These are phyloP conservation scores for Mortierella polycephala DNA, from an alignment of 371 early-diverging fungal species.

Conservation along the genomic window DNA sequence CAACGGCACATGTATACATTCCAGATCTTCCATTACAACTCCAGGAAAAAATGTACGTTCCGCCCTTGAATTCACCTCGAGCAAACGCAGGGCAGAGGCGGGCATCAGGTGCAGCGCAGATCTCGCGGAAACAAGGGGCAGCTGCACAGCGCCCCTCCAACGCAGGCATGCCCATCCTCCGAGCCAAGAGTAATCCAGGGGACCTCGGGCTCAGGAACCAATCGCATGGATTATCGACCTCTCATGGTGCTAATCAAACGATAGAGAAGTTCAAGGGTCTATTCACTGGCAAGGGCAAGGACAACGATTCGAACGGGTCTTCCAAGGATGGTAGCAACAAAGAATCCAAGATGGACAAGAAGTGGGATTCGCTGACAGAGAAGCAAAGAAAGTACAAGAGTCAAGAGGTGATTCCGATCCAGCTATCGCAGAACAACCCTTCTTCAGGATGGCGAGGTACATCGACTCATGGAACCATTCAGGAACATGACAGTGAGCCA, in stretches of 20 bases:
- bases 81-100: constrained; percentile 13
- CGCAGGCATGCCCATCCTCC: constrained; percentile 29
- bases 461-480: constrained; percentile 7
- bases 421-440: constrained; percentile 6
- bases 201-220: constrained; percentile 25
- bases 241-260: constrained; percentile 8
- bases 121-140: background rate
- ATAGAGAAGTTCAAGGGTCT: constrained; percentile 46
- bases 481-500: constrained; percentile 12
- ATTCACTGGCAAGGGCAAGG: constrained; percentile 33
- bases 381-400: constrained; percentile 48
- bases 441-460: constrained; percentile 16
- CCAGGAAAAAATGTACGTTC: background rate
- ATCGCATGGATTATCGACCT: background rate
- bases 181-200: constrained; percentile 53
- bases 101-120: constrained; percentile 12
- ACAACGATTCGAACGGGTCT: constrained; percentile 13
- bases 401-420: constrained; percentile 24
- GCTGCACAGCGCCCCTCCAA: constrained; percentile 12
- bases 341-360: constrained; percentile 22
- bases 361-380: constrained; percentile 35
- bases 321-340: constrained; percentile 10
- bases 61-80: background rate
- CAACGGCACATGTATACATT: constrained; percentile 14
- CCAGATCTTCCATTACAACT: constrained; percentile 13